Percentiles rank a stretch among this genome's conserved stretches.
These are phyloP conservation scores for Hypoxylon sp. DNA, from an alignment of 2,329 filamentous ascomycete species.

Conservation along the genomic window DNA sequence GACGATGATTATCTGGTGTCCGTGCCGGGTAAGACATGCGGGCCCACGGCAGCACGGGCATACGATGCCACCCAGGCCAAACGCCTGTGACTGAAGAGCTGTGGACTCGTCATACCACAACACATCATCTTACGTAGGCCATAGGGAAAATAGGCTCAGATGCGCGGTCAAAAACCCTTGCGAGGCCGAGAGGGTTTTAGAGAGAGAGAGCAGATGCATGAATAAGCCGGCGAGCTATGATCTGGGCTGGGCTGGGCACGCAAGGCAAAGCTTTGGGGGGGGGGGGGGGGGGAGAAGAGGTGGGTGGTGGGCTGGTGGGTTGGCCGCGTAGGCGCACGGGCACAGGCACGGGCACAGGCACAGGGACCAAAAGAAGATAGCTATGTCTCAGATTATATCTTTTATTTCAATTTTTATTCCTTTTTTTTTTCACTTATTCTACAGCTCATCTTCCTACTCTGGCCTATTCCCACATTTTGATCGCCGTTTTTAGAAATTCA, in stretches of 20 bases:
- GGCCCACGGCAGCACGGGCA: not conserved
- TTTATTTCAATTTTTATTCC: too few relatives aligned
- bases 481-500: constrained; percentile 34
- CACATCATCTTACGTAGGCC: constrained; percentile 27
- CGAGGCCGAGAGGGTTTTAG: constrained; percentile 41
- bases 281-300: too few relatives aligned
- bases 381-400: constrained; percentile 26
- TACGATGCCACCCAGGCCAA: constrained; percentile 21
- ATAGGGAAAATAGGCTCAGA: constrained; percentile 28
- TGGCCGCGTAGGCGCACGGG: too few relatives aligned
- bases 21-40: not conserved
- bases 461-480: constrained; percentile 29
- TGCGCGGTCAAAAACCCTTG: constrained; percentile 34
- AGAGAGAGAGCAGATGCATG: constrained; percentile 25
- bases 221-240: constrained; percentile 24
- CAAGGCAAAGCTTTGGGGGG: too few relatives aligned
- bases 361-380: not conserved
- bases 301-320: too few relatives aligned
- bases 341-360: constrained; percentile 23
- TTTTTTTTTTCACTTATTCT: too few relatives aligned
- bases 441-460: constrained; percentile 24
- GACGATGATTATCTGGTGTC: too few relatives aligned
- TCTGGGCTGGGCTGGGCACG: not conserved
- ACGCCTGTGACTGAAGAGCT: too few relatives aligned
- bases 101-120: constrained; percentile 36